Evolutionary conservation across 2,329 filamentous ascomycete species (phyloP).

Genomic region (Ilyonectria sp.): DNA sequence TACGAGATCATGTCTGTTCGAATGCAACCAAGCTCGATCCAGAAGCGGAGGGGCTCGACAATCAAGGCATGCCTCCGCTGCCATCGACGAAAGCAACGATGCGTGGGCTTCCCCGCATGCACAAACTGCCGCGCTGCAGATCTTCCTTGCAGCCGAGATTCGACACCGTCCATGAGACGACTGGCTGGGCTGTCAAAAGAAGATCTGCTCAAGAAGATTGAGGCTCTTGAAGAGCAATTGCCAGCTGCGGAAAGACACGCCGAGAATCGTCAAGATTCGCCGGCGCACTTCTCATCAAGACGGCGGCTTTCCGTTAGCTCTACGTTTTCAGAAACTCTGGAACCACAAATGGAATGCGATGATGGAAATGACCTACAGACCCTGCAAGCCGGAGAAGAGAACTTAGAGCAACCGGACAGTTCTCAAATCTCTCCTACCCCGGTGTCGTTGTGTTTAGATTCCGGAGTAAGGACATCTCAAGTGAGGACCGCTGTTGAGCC

Average conservation of each 20-base stretch:
- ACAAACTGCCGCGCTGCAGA: slow-evolving; percentile 23
- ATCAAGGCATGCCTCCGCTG: slow-evolving; percentile 30
- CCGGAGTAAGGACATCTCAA: no score
- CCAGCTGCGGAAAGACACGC: background rate
- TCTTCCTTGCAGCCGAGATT: slow-evolving; percentile 20
- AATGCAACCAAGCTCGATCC: slow-evolving; percentile 4
- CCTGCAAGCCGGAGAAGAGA: no score
- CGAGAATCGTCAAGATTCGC: background rate
- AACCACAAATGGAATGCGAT: no score
- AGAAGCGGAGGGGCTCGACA: slow-evolving; percentile 16
- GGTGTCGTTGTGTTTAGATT: no score
- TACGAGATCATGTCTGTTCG: background rate
- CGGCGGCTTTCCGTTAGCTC: background rate
- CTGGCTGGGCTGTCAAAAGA: slow-evolving; percentile 26
- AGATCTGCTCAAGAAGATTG: slow-evolving; percentile 24
- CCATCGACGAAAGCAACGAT: slow-evolving; percentile 26
- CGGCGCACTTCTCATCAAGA: background rate
- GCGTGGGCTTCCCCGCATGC: slow-evolving; percentile 26
- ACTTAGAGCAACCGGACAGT: no score
- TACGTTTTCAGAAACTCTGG: no score
- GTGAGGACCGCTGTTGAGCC: no score
- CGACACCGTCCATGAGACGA: slow-evolving; percentile 21
- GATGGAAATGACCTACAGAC: no score
- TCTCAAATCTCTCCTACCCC: no score
- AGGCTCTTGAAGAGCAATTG: slow-evolving; percentile 5